These are phyloP conservation scores for Lachnellula subtilissima DNA, from an alignment of 2,329 filamentous ascomycete genomes.

Conservation along the genomic window DNA sequence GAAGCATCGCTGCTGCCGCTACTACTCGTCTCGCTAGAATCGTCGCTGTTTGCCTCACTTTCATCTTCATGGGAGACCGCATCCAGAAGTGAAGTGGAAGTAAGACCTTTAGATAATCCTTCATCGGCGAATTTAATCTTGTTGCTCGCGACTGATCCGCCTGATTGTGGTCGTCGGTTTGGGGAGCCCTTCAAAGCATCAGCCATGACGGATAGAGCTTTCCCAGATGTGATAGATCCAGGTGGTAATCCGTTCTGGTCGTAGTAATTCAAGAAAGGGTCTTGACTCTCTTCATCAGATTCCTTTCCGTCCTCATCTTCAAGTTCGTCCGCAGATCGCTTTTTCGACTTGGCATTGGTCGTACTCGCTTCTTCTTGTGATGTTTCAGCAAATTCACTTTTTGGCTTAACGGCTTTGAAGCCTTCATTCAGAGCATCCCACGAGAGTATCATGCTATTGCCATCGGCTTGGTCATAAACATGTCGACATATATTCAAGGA, in stretches of 20 bases:
- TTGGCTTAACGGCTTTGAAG: slow-evolving; percentile 24
- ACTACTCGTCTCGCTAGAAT: slow-evolving; percentile 4
- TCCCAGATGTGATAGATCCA: slow-evolving; percentile 29
- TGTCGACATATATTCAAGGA: slow-evolving; percentile 27
- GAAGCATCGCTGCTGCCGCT: slow-evolving; percentile 7
- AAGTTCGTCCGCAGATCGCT: slow-evolving; percentile 8
- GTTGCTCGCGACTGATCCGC: slow-evolving; percentile 18
- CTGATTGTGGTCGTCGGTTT: slow-evolving; percentile 4
- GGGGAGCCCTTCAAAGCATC: slow-evolving; percentile 19
- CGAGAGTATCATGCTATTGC: slow-evolving; percentile 23
- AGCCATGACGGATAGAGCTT: slow-evolving; percentile 27
- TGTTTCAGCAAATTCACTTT: slow-evolving; percentile 21
- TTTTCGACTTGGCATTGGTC: slow-evolving; percentile 12
- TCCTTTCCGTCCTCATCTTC: slow-evolving; percentile 16
- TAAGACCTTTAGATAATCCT: slow-evolving; percentile 13
- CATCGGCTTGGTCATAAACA: slow-evolving; percentile 24
- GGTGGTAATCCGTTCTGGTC: slow-evolving; percentile 29
- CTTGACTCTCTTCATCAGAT: slow-evolving; percentile 28
- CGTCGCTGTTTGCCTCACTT: slow-evolving; percentile 11
- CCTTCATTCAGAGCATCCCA: slow-evolving; percentile 27
- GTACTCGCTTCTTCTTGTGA: slow-evolving; percentile 4
- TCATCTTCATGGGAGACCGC: slow-evolving; percentile 23
- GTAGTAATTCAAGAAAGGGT: slow-evolving; percentile 30
- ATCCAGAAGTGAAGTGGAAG: slow-evolving; percentile 27
- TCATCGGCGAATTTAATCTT: slow-evolving; percentile 25